phyloP scores from a whole-genome alignment of 495 filamentous ascomycete genomes.

The Sordaria brevicollis region DNA sequence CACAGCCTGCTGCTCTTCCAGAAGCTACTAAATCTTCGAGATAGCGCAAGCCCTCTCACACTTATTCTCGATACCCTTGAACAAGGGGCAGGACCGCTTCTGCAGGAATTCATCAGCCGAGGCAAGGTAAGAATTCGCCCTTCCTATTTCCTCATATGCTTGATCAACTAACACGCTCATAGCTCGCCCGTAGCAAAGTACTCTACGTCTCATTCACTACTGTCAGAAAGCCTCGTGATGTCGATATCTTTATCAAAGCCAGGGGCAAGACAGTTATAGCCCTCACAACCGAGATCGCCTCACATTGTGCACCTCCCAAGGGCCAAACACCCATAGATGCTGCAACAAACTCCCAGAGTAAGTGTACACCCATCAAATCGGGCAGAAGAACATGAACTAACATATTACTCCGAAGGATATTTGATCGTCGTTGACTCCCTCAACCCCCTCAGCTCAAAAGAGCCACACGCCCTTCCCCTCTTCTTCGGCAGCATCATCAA shows the following conservation, averaged over 20 bases:
- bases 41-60: constrained; percentile 77
- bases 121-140: constrained; percentile 50
- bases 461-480: constrained; percentile 33
- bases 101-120: constrained; percentile 62
- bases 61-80: constrained; percentile 77
- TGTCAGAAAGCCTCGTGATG: constrained; percentile 41
- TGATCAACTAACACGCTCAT: not conserved
- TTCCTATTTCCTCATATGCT: not conserved
- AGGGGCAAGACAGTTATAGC: constrained; percentile 43
- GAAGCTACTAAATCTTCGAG: constrained; percentile 66
- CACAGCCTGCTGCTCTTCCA: constrained; percentile 83
- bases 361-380: constrained; percentile 18
- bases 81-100: constrained; percentile 61
- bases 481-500: constrained; percentile 47
- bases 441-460: constrained; percentile 35
- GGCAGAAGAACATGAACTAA: constrained; percentile 21
- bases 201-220: constrained; percentile 76
- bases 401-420: constrained; percentile 30
- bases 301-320: constrained; percentile 33
- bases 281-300: constrained; percentile 47
- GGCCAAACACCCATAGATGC: constrained; percentile 11
- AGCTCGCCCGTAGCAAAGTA: constrained; percentile 45
- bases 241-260: constrained; percentile 54
- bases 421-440: constrained; percentile 57
- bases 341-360: constrained; percentile 22